Conservation (phyloP, 2,329 filamentous ascomycete genomes). For the Sporothrix protearum region DNA sequence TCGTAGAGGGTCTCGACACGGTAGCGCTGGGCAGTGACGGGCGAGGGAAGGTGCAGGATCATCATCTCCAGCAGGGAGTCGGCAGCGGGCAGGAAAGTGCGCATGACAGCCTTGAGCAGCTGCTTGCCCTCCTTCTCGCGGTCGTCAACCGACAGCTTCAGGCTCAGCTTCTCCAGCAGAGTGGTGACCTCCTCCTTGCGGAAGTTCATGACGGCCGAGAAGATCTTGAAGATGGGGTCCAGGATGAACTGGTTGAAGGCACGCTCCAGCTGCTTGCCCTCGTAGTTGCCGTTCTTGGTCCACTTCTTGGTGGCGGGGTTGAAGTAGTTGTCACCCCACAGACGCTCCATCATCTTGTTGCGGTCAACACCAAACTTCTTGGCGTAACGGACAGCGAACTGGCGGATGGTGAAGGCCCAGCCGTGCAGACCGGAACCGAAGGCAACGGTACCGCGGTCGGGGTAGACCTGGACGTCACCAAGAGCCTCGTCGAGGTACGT, state of each 20-base stretch:
- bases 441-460: conserved; percentile 93
- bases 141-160: conserved; percentile 86
- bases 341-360: conserved; percentile 99
- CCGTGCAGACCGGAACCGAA: conserved; percentile 99
- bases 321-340: conserved; percentile 99
- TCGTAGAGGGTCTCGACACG: conserved; percentile 98
- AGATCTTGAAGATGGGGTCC: conserved; percentile 99
- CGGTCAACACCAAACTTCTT: conserved; percentile 99
- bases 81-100: conserved; percentile 96
- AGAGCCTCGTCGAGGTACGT: conserved; percentile 97
- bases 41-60: conserved; percentile 97
- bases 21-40: conserved; percentile 93
- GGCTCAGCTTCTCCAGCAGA: conserved; percentile 87
- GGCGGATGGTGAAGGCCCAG: conserved; percentile 98
- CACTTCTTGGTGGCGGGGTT: conserved; percentile 99
- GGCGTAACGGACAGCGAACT: conserved; percentile 92
- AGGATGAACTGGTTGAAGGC: conserved; percentile 99
- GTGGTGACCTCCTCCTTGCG: conserved; percentile 86
- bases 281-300: conserved; percentile 79
- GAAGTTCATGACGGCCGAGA: conserved; percentile 94
- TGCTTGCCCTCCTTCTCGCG: conserved; percentile 94
- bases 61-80: conserved; percentile 99
- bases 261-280: conserved; percentile 90
- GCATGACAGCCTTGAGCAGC: conserved; percentile 93
- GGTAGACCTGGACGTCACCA: conserved; percentile 98